These are phyloP conservation scores for Debaryomycetaceae sp. DNA, from an alignment of 1,139 yeast species.

Conservation along the genomic window DNA sequence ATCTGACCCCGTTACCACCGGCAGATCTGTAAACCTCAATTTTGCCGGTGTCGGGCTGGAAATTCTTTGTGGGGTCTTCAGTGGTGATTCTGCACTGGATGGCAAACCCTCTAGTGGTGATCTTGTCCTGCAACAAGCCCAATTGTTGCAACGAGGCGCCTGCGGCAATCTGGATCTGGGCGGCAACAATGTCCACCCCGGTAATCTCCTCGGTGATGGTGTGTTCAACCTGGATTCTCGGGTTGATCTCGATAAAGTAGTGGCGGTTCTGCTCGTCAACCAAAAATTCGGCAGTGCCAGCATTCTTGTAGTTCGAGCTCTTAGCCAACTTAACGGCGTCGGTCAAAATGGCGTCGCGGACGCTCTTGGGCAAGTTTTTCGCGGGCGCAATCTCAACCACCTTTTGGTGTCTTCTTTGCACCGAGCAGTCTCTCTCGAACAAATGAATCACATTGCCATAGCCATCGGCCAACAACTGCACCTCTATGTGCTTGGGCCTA, in stretches of 20 bases:
- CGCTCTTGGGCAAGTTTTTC: constrained; percentile 72
- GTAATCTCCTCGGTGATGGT: constrained; percentile 98
- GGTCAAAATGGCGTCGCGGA: constrained; percentile 84
- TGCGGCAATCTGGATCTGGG: constrained; percentile 98
- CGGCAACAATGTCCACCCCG: constrained; percentile 96
- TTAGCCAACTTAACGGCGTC: constrained; percentile 93
- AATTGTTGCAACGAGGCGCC: constrained; percentile 92
- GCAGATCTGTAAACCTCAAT: constrained; percentile 97
- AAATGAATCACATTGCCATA: constrained; percentile 94
- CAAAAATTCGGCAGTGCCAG: constrained; percentile 98
- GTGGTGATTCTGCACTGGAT: constrained; percentile 99
- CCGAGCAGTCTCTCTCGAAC: constrained; percentile 98
- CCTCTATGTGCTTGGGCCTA: constrained; percentile 97
- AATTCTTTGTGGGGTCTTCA: constrained; percentile 93
- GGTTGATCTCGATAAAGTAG: constrained; percentile 96
- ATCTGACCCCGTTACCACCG: constrained; percentile 98
- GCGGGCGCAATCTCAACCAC: constrained; percentile 99
- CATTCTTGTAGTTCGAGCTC: constrained; percentile 87
- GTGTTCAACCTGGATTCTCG: constrained; percentile 98
- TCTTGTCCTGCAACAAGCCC: constrained; percentile 89
- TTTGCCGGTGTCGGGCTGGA: constrained; percentile 98
- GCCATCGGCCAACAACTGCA: constrained; percentile 89
- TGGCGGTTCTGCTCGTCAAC: constrained; percentile 94
- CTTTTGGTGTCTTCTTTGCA: constrained; percentile 98
- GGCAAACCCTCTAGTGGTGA: constrained; percentile 95